Evolutionary conservation across 768 basidiomycete species (phyloP).

Genomic region (Lyophyllum decastes): DNA sequence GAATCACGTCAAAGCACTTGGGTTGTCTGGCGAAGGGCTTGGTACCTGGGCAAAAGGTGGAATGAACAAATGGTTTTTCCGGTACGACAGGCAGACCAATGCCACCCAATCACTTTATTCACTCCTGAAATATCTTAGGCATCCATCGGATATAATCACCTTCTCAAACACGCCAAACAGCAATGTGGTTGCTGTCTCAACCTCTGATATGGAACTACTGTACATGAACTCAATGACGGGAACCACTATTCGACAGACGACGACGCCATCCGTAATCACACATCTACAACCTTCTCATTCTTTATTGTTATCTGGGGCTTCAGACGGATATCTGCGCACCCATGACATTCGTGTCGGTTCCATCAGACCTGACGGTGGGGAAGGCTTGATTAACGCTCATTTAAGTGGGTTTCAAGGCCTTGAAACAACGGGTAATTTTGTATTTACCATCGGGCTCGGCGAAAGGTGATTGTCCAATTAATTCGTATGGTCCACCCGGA

Average conservation of each 20-base stretch:
- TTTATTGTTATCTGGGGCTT: constrained; percentile 63
- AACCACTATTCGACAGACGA: constrained; percentile 53
- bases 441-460: constrained; percentile 86
- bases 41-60: constrained; percentile 87
- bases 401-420: constrained; percentile 80
- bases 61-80: constrained; percentile 79
- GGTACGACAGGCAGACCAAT: constrained; percentile 42
- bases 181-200: constrained; percentile 61
- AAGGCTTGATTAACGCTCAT: constrained; percentile 75
- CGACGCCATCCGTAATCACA: constrained; percentile 57
- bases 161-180: constrained; percentile 51
- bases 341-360: constrained; percentile 70
- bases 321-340: constrained; percentile 73
- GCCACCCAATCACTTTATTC: constrained; percentile 4
- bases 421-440: constrained; percentile 74
- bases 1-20: constrained; percentile 70
- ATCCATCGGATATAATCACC: constrained; percentile 30
- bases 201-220: constrained; percentile 58
- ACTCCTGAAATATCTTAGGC: constrained; percentile 11
- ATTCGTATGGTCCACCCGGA: background rate
- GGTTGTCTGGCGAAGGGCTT: constrained; percentile 60
- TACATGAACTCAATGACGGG: constrained; percentile 80
- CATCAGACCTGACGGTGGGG: constrained; percentile 45
- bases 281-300: constrained; percentile 71
- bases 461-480: constrained; percentile 56